Evolutionary conservation across 2,329 filamentous ascomycete genomes (phyloP), one percentile per base, ranked within the genome.

Genomic region (Aureobasidium sp.): DNA sequence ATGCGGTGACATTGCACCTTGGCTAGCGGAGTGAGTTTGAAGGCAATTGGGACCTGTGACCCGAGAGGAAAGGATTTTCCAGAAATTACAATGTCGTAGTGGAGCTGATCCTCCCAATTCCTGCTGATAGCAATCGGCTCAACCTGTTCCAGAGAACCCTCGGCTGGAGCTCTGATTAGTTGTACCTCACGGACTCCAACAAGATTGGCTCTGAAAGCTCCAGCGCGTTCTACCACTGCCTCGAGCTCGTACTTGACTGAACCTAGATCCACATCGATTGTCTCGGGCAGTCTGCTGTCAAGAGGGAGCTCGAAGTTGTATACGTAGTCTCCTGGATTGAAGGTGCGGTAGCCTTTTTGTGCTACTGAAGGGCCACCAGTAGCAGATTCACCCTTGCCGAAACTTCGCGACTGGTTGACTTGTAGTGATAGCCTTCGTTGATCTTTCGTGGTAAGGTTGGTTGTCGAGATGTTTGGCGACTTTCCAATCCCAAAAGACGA

Each of bases 21-120:
- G 64, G 92, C 91, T 26, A 97, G 77, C 0, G 92, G 92, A 0
- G 91, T 96, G 66, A 97, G 80, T 74, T 96, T 96, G 79, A 97
- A 96, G 1, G 91, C 91, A 63, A 97, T 94, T 0, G 92, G 92
- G 17, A 97, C 90, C 69, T 89, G 89, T 42, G 88, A 84, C 17
- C 92, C 92, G 23, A 97, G 83, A 0, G 92, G 90, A 64, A 97
- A 97, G 0, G 91, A 95, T 80, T 96, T 96, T 61, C 92, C 92
- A 1, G 91, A 96, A 61, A 97, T 96, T 72, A 96, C 87, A 68
- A 97, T 96, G 70, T 97, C 92, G 76, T 97, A 97, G 70, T 95
- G 91, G 36, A 97, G 79, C 70, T 96, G 92, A 68, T 97, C 91
- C 72, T 97, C 92, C 92, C 92, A 97, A 65, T 90, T 91, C 23